Evolutionary conservation across 2,329 filamentous ascomycete species (phyloP), one percentile per base, ranked within the genome.

Genomic region (Lasiodiplodia gonubiensis): DNA sequence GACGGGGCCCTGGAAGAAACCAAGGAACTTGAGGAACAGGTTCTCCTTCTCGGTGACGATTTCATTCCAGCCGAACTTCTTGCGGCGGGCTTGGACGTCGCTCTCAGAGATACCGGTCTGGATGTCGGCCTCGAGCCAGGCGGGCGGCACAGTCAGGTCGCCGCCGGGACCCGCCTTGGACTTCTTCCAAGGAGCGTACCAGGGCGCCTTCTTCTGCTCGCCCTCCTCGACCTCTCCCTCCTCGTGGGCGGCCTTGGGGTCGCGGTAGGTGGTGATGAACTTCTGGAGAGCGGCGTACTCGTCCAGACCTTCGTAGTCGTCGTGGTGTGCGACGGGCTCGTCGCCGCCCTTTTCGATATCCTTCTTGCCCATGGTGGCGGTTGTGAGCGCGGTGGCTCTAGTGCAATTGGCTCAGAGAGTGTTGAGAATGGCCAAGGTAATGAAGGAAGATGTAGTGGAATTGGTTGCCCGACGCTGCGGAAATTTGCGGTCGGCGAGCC

Each of bases 1-100:
- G 83, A 92, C 90, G 70, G 90, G 90, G 75, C 90, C 90, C 72
- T 83, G 88, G 86, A 92, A 92, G 83, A 90, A 92, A 77, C 87
- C 85, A 73, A 92, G 81, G 82, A 92, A 92, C 82, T 92, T 89
- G 77, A 90, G 78, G 78, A 92, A 85, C 83, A 91, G 82, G 83
- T 92, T 92, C 81, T 89, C 88, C 84, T 92, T 92, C 83, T 92
- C 90, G 37, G 89, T 87, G 35, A 85, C 83, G 77, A 92, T 83
- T 78, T 92, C 90, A 82, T 92, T 92, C 82, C 81, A 92, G 69
- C 90, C 90, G 71, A 84, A 85, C 74, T 85, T 85, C 82, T 87
- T 90, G 72, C 90, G 85, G 74, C 90, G 86, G 63, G 75, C 74
- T 74, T 91, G 89, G 66, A 91, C 86, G 69, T 91, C 88, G 69